Evolutionary conservation across 2,329 filamentous ascomycete species (phyloP).

Genomic region (Colletotrichum orchidophilum): DNA sequence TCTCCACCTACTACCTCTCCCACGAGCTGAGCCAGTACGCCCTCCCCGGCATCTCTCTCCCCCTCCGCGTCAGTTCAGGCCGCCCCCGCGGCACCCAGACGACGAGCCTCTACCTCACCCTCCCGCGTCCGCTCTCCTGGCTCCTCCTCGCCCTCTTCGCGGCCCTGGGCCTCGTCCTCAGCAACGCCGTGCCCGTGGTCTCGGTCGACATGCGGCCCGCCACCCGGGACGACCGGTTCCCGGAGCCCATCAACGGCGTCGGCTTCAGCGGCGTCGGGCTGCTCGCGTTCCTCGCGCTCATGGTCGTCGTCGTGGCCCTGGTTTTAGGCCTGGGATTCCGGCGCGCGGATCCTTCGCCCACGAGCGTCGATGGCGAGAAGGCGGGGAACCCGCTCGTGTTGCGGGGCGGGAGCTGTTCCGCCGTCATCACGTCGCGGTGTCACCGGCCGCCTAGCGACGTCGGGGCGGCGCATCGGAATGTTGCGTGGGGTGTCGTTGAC

Average conservation of each 20-base stretch:
- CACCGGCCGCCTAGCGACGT: conserved; percentile 47
- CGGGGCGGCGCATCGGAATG: conserved; percentile 46
- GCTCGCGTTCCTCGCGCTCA: conserved; percentile 50
- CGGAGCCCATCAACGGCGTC: conserved; percentile 42
- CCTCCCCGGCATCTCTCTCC: conserved; percentile 38
- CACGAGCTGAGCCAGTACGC: conserved; percentile 60
- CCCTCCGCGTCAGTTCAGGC: conserved; percentile 58
- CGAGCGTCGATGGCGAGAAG: conserved; percentile 45
- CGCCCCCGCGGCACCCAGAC: conserved; percentile 54
- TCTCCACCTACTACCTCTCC: conserved; percentile 59
- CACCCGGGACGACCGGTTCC: conserved; percentile 11
- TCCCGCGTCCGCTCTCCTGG: conserved; percentile 58
- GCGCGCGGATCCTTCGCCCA: conserved; percentile 47
- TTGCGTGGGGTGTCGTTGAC: conserved; percentile 58
- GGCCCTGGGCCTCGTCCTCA: conserved; percentile 56
- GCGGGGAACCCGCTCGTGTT: conserved; percentile 60
- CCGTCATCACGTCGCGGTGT: conserved; percentile 60
- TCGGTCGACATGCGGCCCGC: conserved; percentile 39
- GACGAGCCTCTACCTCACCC: conserved; percentile 58
- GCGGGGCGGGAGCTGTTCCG: conserved; percentile 58
- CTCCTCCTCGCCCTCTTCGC: conserved; percentile 54
- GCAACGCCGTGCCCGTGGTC: conserved; percentile 47
- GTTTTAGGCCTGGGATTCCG: conserved; percentile 52
- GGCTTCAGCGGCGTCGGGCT: conserved; percentile 55
- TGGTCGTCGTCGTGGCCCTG: conserved; percentile 46